Conservation (phyloP, 345 rosid species). For the Xanthoceras sorbifolium region DNA sequence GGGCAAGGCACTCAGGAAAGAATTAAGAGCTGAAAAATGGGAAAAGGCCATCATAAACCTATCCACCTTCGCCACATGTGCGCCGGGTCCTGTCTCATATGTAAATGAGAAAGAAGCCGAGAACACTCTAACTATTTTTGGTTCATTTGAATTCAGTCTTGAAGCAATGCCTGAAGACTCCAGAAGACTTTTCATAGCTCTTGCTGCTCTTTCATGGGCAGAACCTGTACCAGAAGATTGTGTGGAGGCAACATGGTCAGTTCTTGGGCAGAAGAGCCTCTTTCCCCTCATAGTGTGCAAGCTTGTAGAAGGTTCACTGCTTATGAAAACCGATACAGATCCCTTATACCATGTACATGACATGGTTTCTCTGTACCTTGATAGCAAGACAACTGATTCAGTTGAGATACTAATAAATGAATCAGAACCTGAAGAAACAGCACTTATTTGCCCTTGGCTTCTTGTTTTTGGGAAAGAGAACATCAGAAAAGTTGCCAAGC, state of each 20-base stretch:
- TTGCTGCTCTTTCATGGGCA: slow-evolving; percentile 34
- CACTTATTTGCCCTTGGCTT: slow-evolving; percentile 36
- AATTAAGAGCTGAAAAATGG: slow-evolving; percentile 37
- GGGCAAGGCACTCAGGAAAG: slow-evolving; percentile 45
- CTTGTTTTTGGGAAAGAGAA: slow-evolving; percentile 31
- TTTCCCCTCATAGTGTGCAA: slow-evolving; percentile 35
- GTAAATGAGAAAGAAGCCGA: slow-evolving; percentile 42
- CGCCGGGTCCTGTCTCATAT: slow-evolving; percentile 32
- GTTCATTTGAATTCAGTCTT: slow-evolving; percentile 39
- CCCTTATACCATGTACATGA: slow-evolving; percentile 34
- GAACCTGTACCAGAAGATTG: slow-evolving; percentile 42
- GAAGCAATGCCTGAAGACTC: slow-evolving; percentile 42
- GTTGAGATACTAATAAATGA: slow-evolving; percentile 24
- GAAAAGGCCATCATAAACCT: slow-evolving; percentile 31
- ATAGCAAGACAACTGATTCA: slow-evolving; percentile 33
- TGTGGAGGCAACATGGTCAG: slow-evolving; percentile 35
- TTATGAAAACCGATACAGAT: slow-evolving; percentile 34
- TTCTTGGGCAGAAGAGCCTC: slow-evolving; percentile 33
- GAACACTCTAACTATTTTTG: slow-evolving; percentile 35
- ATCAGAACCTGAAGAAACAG: slow-evolving; percentile 19
- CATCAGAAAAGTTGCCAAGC: slow-evolving; percentile 23
- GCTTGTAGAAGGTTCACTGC: slow-evolving; percentile 42
- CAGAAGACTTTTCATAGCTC: slow-evolving; percentile 30
- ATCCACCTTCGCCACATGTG: slow-evolving; percentile 35
- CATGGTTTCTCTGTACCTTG: slow-evolving; percentile 41